Base-by-base conservation (phyloP, 2,329 filamentous ascomycete genomes). In the Cryoendolithus antarcticus region DNA sequence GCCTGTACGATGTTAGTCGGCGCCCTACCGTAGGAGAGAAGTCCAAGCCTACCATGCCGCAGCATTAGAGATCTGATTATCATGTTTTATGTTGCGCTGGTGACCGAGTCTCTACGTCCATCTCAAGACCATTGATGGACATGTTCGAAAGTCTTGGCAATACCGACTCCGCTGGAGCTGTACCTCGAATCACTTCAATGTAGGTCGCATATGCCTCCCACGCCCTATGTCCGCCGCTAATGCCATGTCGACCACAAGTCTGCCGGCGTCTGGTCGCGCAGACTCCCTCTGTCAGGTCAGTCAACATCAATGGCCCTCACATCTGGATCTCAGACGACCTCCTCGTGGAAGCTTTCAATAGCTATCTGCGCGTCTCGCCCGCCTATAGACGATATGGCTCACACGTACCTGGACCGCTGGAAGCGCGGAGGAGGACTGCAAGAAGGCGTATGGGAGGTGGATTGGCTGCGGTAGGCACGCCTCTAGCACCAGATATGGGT, bases 381-480 rank as follows among this genome's bases (percentile, higher is more conserved):
- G 53, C 58, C 32, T 64, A 67, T 43, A 63, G 30, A 21, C 33
- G 36, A 3, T 31, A 34, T 67, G 74, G 71, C 48, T 77, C 74
- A 62, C 66, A 67, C 46, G 70, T 76, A 3, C 75, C 75, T 7
- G 75, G 75, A 2, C 75, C 75, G 51, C 61, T 79, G 60, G 75
- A 80, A 58, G 74, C 75, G 34, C 67, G 70, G 44, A 65, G 67
- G 52, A 63, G 75, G 38, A 61, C 69, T 34, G 62, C 71, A 2
- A 75, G 67, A 55, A 64, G 75, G 39, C 65, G 68, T 38, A 75
- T 77, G 60, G 71, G 64, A 38, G 38, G 54, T 24, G 47, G 44
- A 3, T 34, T 42, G 9, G 24, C 35, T 21, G 15, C 15, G 15
- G 31, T 35, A 9, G 13, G 12, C 19, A 33, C 30, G 30, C 15